Conservation (phyloP, 2,329 filamentous ascomycete species). For the Arthrinium phaeospermum region DNA sequence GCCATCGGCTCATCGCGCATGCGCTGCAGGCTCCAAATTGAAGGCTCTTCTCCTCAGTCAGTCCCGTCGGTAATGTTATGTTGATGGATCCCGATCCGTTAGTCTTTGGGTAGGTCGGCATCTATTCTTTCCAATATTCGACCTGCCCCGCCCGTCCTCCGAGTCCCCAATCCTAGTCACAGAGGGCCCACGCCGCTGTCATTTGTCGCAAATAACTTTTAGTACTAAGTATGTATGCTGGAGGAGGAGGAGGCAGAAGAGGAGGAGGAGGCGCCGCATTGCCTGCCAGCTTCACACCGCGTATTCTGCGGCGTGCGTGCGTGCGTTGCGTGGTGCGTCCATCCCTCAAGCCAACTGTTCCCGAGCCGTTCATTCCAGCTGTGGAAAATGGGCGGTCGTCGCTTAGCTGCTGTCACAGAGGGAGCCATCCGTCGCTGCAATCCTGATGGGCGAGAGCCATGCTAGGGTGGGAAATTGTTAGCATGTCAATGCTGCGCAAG, state of each 20-base stretch:
- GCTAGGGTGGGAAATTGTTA: constrained; percentile 8
- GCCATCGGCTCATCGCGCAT: not conserved
- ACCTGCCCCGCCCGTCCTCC: constrained; percentile 3
- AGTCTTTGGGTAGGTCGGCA: constrained; percentile 11
- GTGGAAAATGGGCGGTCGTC: not conserved
- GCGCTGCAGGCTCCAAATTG: not conserved
- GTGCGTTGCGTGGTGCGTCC: not conserved
- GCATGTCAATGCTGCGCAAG: not conserved
- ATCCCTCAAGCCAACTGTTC: not conserved
- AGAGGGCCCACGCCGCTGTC: constrained; percentile 13
- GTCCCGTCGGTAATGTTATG: not conserved
- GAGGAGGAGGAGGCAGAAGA: not conserved
- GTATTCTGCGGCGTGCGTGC: not conserved
- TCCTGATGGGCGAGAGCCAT: not conserved
- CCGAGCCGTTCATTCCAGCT: not conserved
- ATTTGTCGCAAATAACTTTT: not conserved
- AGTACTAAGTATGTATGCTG: not conserved
- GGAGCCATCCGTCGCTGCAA: not conserved
- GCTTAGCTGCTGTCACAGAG: not conserved
- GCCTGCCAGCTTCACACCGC: constrained; percentile 1
- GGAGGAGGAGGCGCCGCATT: not conserved
- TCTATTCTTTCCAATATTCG: constrained; percentile 5
- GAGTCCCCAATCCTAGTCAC: not conserved
- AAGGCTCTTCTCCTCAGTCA: not conserved
- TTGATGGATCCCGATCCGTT: not conserved